Evolutionary conservation across 768 basidiomycete species (phyloP), one percentile per base, ranked within the genome.

Genomic region (Boletus reticulatus): DNA sequence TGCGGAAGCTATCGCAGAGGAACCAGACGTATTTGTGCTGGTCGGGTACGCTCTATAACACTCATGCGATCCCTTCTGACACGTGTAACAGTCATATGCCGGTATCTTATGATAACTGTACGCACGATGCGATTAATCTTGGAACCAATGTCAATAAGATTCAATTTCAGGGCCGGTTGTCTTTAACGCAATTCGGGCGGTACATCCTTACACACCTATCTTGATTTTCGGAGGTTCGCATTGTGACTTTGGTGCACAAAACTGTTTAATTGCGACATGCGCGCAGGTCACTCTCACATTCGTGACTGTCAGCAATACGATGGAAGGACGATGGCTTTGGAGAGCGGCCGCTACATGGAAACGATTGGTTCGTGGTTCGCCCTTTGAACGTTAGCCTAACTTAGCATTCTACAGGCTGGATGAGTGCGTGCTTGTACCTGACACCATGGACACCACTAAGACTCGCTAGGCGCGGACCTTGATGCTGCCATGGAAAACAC

Each of bases 261-360:
- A 24, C 13, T 0, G 6, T n/a, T n/a, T 46, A 31, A 46, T 48
- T 49, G 19, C n/a, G 10, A 22, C 20, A 13, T 38, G 11, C 48
- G 11, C 55, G 32, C 56, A 76, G 87, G 87, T 6, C 91, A 93
- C 60, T 78, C 0, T 46, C 66, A 68, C 20, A 57, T 66, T 37
- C 66, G 66, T n/a, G 60, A 68, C 37, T 68, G 65, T 45, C 66
- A 62, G 17, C 63, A 62, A n/a, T 68, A 63, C 17, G 58, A 68
- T 44, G 56, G 56, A 38, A 62, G 61, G 31, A 31, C 61, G 20
- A 63, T 68, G 57, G 62, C 87, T 2, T 67, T 94, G 57, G 89
- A 92, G 64, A 88, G 90, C 59, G 89, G 94, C 17, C 77, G 92
- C 22, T 96, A 95, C 67, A 89, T 96, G 87, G 94, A 97, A 73